Base-by-base conservation (phyloP, 1,139 yeast species). In the Kodamaea ohmeri region DNA sequence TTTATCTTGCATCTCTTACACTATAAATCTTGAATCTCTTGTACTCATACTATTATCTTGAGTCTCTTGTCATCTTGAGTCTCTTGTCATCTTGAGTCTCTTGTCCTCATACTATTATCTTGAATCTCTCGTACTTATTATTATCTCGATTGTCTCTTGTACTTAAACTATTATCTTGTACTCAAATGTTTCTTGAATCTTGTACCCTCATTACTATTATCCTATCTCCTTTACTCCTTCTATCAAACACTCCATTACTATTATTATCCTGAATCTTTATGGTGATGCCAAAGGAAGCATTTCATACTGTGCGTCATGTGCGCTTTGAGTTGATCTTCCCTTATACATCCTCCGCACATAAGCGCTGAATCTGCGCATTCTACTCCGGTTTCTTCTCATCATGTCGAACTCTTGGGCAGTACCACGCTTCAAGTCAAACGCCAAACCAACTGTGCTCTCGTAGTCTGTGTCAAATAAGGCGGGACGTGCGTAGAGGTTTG, bases 361-460 rank as follows among this genome's bases (percentile, higher is more conserved):
- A 14, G 24, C 21, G 25, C 20, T 17, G 25, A 38, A 9, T 7
- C 36, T 24, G 14, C 19, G 31, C 6, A 28, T 22, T 15, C 34
- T 25, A 4, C 21, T 26, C 7, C 47, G 42, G 17, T 43, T 48
- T 39, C 63, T 52, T 45, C 58, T 66, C 19, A 53, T 43, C 13
- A 39, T 35, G 33, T 60, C 51, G 39, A 67, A 67, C 39, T 65
- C 69, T 14, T 54, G 58, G n/a, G 55, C 34, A 2, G 56, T 55
- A 2, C 65, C 65, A 31, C 47, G 38, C 39, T 56, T 61, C 45
- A 70, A 59, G 37, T 60, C 58, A 42, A 70, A 67, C 18, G 42
- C 38, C 11, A 40, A 16, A 3, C 49, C 51, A 22, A 47, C 37
- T 2, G 49, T 55, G 11, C 49, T 43, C 44, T 66, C 71, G 28